Conservation (phyloP, 495 filamentous ascomycete species). For the Polyplosphaeria fusca region DNA sequence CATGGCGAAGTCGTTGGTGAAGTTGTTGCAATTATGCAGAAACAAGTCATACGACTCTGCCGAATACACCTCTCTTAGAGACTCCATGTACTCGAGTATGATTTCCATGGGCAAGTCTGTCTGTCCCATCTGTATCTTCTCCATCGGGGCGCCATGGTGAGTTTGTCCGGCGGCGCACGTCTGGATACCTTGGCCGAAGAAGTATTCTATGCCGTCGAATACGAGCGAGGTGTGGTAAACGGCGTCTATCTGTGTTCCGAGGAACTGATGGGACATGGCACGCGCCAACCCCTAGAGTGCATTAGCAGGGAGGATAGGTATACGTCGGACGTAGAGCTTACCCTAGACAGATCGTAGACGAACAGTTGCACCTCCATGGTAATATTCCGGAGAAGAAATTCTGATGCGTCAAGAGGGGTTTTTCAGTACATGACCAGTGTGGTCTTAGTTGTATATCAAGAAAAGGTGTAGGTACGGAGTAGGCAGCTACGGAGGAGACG, state of each 20-base stretch:
- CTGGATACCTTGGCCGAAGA: slow-evolving; percentile 75
- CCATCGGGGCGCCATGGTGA: slow-evolving; percentile 81
- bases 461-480: neutral
- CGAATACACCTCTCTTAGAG: slow-evolving; percentile 76
- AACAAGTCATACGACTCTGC: slow-evolving; percentile 87
- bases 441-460: neutral
- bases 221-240: slow-evolving; percentile 91
- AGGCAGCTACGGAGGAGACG: slow-evolving; percentile 5
- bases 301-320: neutral
- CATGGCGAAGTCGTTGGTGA: slow-evolving; percentile 87
- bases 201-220: slow-evolving; percentile 71
- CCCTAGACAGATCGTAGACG: slow-evolving; percentile 89
- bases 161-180: slow-evolving; percentile 73
- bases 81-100: slow-evolving; percentile 84
- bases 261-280: slow-evolving; percentile 34
- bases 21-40: slow-evolving; percentile 97
- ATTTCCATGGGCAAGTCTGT: slow-evolving; percentile 80
- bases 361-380: slow-evolving; percentile 91
- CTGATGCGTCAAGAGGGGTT: neutral
- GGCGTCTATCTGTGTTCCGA: slow-evolving; percentile 59
- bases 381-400: no score
- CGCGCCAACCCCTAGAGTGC: slow-evolving; percentile 3
- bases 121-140: slow-evolving; percentile 67
- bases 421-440: neutral
- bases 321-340: slow-evolving; percentile 35